Percentiles rank a stretch among this genome's conserved stretches.
These are phyloP conservation scores for Fraxinus ornus DNA, from an alignment of 305 asterid species.

Conservation along the genomic window DNA sequence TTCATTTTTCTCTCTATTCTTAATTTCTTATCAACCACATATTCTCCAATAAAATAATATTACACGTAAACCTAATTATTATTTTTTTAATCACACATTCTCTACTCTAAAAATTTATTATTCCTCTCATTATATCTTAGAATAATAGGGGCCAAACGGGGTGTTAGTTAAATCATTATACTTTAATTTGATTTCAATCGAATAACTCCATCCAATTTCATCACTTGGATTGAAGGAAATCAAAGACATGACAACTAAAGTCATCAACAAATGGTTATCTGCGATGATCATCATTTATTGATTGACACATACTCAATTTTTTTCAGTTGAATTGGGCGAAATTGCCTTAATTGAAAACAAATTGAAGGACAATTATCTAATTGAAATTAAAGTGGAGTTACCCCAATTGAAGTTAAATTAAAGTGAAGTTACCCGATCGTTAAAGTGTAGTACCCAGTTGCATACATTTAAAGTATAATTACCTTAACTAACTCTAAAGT, in stretches of 20 bases:
- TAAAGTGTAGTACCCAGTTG: neutral
- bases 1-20: too few species aligned
- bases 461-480: neutral
- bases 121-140: too few species aligned
- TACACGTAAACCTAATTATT: too few species aligned
- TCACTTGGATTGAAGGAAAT: neutral
- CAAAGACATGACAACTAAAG: neutral
- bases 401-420: neutral
- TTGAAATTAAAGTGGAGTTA: too few species aligned
- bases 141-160: too few species aligned
- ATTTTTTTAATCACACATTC: too few species aligned
- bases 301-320: neutral
- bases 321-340: neutral
- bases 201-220: neutral
- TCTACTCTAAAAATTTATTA: too few species aligned
- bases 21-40: too few species aligned
- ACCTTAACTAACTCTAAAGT: neutral
- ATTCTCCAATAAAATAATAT: too few species aligned
- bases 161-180: neutral
- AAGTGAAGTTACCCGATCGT: neutral
- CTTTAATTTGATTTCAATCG: neutral
- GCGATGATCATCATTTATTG: neutral
- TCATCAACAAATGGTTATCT: neutral
- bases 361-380: neutral
- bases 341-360: neutral